phyloP scores from a whole-genome alignment of 2,329 filamentous ascomycete species.

The Coleophoma crateriformis region DNA sequence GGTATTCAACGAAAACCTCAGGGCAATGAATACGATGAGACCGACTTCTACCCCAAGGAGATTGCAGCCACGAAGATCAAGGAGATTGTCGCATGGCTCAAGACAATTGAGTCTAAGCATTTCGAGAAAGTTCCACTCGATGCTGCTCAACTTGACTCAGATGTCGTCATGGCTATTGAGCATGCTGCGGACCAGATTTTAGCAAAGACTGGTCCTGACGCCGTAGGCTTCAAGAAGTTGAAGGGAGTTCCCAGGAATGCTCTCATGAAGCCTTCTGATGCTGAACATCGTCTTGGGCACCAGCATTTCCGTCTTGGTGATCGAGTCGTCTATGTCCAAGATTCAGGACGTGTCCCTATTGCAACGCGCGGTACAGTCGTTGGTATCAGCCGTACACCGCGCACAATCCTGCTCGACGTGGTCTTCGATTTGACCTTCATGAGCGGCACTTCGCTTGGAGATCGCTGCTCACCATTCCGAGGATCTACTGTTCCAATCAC shows the following conservation, averaged over 20 bases:
- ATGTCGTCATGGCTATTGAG: constrained; percentile 78
- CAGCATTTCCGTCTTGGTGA: constrained; percentile 84
- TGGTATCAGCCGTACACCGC: constrained; percentile 83
- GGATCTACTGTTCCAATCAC: constrained; percentile 85
- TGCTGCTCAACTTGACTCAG: constrained; percentile 91
- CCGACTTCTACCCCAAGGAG: constrained; percentile 75
- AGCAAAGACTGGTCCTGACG: constrained; percentile 36
- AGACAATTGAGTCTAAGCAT: constrained; percentile 81
- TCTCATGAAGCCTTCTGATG: constrained; percentile 87
- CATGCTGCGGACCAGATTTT: constrained; percentile 62
- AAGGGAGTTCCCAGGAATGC: constrained; percentile 80
- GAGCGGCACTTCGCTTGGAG: constrained; percentile 89
- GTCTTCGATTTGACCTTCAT: constrained; percentile 95
- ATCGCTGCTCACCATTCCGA: constrained; percentile 86
- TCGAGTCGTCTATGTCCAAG: constrained; percentile 86
- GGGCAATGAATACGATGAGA: constrained; percentile 76
- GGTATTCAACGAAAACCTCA: constrained; percentile 81
- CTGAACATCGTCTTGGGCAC: constrained; percentile 84
- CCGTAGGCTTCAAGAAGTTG: constrained; percentile 61
- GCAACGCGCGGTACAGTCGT: constrained; percentile 90
- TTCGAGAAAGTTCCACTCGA: constrained; percentile 96
- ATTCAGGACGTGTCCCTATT: constrained; percentile 91
- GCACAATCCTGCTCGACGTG: constrained; percentile 78
- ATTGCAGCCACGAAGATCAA: constrained; percentile 77
- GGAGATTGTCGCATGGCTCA: constrained; percentile 91